phyloP scores from a whole-genome alignment of 2,329 filamentous ascomycete species.

The Penicillium sp. region DNA sequence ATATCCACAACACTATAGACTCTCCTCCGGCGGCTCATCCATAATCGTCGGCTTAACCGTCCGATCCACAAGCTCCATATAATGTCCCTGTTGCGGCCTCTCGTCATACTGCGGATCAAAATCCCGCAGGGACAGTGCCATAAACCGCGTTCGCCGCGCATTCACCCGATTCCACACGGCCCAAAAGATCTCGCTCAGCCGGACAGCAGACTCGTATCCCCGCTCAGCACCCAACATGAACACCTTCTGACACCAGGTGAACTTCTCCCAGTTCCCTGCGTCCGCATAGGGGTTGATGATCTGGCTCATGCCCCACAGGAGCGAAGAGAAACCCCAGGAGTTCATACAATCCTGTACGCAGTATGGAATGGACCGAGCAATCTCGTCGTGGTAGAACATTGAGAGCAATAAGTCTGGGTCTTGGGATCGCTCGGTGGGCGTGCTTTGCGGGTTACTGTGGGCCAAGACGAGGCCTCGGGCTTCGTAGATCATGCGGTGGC shows the following conservation, averaged over 20 bases:
- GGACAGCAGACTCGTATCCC: background rate
- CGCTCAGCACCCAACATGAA: background rate
- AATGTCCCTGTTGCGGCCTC: background rate
- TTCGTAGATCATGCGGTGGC: constrained; percentile 4
- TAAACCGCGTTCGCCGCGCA: background rate
- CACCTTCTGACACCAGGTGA: background rate
- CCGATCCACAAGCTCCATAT: background rate
- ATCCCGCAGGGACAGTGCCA: background rate
- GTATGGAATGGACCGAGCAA: background rate
- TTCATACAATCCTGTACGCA: background rate
- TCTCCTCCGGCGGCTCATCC: background rate
- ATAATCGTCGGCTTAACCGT: background rate
- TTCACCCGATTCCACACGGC: background rate
- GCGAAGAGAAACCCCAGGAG: background rate
- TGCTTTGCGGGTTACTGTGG: background rate
- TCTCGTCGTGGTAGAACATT: background rate
- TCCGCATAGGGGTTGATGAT: background rate
- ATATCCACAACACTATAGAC: background rate
- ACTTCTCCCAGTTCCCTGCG: background rate
- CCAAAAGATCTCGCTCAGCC: background rate
- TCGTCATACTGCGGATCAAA: background rate
- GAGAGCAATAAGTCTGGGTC: background rate
- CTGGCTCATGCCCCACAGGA: background rate
- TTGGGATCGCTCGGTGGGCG: background rate
- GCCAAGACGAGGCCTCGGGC: constrained; percentile 3